Evolutionary conservation across 371 early-diverging fungal species (phyloP).

Genomic region (Syncephalastrum sp.): DNA sequence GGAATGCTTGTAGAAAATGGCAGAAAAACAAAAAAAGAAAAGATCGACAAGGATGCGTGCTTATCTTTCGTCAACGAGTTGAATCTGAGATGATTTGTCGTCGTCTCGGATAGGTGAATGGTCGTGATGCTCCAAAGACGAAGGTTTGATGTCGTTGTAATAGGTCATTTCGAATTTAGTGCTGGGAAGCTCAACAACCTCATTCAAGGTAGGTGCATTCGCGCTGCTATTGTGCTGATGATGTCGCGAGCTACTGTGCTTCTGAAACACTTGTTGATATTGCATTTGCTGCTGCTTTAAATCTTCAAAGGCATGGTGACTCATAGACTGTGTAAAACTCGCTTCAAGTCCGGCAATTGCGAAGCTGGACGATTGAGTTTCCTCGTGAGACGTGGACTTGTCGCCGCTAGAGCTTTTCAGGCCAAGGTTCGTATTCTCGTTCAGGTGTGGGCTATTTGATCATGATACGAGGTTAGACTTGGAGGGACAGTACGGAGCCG

Average conservation of each 20-base stretch:
- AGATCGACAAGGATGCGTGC: not conserved
- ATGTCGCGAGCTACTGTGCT: constrained; percentile 15
- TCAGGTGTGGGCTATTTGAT: constrained; percentile 11
- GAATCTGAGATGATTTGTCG: too few relatives aligned
- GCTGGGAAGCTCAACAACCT: too few relatives aligned
- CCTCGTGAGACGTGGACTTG: constrained; percentile 7
- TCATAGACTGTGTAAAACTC: constrained; percentile 15
- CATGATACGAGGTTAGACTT: not conserved
- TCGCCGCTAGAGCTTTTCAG: constrained; percentile 17
- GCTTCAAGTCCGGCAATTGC: constrained; percentile 5
- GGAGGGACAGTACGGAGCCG: not conserved
- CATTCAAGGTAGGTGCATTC: too few relatives aligned
- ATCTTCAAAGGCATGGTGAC: constrained; percentile 15
- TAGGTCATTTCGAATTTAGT: too few relatives aligned
- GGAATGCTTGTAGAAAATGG: not conserved
- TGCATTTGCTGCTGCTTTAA: constrained; percentile 18
- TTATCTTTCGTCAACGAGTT: too few relatives aligned
- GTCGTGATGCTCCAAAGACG: too few relatives aligned
- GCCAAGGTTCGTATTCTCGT: constrained; percentile 4
- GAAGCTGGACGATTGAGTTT: constrained; percentile 12
- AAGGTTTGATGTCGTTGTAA: too few relatives aligned
- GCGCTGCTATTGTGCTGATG: not conserved
- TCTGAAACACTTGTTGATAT: constrained; percentile 22
- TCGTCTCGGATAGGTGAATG: too few relatives aligned
- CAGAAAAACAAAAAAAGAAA: not conserved